phyloP scores from a whole-genome alignment of 306 rosid genomes.

The Vigna angularis region DNA sequence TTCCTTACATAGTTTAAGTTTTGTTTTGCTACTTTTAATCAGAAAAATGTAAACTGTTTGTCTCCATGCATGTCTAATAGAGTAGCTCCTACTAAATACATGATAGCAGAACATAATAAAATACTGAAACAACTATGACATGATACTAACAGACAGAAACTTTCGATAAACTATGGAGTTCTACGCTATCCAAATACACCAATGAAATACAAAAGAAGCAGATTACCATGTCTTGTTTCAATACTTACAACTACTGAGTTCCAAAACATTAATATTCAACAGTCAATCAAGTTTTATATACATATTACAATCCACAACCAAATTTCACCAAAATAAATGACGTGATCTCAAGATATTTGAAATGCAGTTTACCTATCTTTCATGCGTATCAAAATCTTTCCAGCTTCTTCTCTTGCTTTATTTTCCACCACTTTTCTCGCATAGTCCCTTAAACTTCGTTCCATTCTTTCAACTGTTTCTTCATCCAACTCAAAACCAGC shows the following conservation, averaged over 20 bases:
- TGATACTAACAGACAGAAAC: slow-evolving; percentile 14
- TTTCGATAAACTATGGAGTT: slow-evolving; percentile 20
- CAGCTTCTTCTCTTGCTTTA: slow-evolving; percentile 87
- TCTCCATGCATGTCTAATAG: slow-evolving; percentile 21
- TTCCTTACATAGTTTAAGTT: no score
- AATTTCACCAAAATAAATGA: slow-evolving; percentile 20
- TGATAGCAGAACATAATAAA: neutral
- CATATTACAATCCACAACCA: slow-evolving; percentile 15
- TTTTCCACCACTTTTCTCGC: slow-evolving; percentile 79
- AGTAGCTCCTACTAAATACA: neutral
- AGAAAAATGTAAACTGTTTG: neutral
- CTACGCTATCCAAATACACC: slow-evolving; percentile 24
- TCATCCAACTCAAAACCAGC: slow-evolving; percentile 81
- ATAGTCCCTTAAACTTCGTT: slow-evolving; percentile 59
- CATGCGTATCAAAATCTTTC: slow-evolving; percentile 78
- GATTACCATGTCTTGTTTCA: slow-evolving; percentile 3
- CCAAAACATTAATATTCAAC: slow-evolving; percentile 25
- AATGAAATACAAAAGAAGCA: slow-evolving; percentile 16
- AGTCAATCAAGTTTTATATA: slow-evolving; percentile 15
- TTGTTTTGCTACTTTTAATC: slow-evolving; percentile 1
- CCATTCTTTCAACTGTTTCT: slow-evolving; percentile 59
- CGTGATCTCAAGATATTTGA: neutral
- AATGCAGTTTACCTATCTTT: slow-evolving; percentile 74
- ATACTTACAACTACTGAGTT: neutral
- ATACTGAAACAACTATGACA: neutral